Evolutionary conservation across 768 basidiomycete species (phyloP), one percentile per base, ranked within the genome.

Genomic region (Boletus rex-veris): DNA sequence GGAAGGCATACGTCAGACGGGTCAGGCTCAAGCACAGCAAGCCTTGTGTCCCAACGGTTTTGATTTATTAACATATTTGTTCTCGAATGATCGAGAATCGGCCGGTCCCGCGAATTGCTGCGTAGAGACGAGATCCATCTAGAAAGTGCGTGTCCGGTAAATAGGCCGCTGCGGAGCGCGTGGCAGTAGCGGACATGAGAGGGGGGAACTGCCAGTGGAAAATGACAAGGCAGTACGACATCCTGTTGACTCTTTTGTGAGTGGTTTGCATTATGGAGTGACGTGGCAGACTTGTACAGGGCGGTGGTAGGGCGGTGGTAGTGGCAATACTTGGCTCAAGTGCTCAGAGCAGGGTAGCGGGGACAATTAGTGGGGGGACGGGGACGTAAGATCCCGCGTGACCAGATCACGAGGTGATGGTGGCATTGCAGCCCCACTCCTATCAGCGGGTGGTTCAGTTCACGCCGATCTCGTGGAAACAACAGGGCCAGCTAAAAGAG

Each of bases 91-190:
- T 64, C 57, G 50, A 38, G 49, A 44, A 45, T 31, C 36, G 61
- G 50, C 15, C 64, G 65, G 65, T 50, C 46, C 65, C 65, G 65
- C 53, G 16, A 58, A 38, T 2, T 36, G 53, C 61, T 52, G 55
- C 52, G 60, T 16, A 45, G 28, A 28, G 1, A 28, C 28, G 33
- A 35, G 33, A 35, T 35, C 33, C 33, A 5, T 35, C 33, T 35
- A 35, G 33, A 35, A 16, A 43, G 39, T 31, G n/a, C 28, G 39
- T 36, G 30, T 7, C 24, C 46, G 58, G 54, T 18, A 35, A 60
- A 53, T 60, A 46, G 30, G 14, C 46, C 43, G 35, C 60, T 62
- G 57, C 57, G 57, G 62, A 18, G 16, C 15, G 45, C 52, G 46
- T 63, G 61, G 42, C 28, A 37, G 35, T 7, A 24, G 48, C 58